Evolutionary conservation across 192 early-diverging fungal species (phyloP).

Genomic region (Rhizophagus sp.): DNA sequence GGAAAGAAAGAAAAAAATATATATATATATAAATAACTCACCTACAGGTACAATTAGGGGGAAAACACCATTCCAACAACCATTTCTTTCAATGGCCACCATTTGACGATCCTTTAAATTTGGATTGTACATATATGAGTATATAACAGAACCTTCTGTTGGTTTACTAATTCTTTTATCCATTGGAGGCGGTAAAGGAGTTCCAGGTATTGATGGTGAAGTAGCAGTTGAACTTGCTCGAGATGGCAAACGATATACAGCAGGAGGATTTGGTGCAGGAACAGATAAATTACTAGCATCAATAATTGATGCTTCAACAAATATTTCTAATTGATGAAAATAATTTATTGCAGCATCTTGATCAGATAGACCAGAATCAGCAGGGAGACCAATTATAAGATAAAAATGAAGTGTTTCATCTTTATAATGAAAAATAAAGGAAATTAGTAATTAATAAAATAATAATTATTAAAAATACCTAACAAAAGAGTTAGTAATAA

Average conservation of each 20-base stretch:
- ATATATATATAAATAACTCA: constrained; percentile 34
- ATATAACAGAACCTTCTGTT: constrained; percentile 45
- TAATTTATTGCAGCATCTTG: constrained; percentile 36
- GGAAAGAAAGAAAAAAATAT: not conserved
- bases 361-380: constrained; percentile 39
- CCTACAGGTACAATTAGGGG: constrained; percentile 58
- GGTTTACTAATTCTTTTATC: constrained; percentile 35
- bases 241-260: constrained; percentile 29
- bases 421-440: not conserved
- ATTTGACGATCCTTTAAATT: constrained; percentile 42
- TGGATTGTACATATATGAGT: constrained; percentile 49
- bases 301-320: constrained; percentile 55
- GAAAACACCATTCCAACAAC: constrained; percentile 47
- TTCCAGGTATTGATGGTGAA: constrained; percentile 37
- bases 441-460: not conserved
- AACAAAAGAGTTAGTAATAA: not conserved
- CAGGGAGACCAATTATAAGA: constrained; percentile 24
- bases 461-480: not conserved
- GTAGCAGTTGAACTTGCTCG: constrained; percentile 26
- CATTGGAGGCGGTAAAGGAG: constrained; percentile 25
- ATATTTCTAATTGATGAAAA: constrained; percentile 54
- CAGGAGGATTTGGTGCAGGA: not conserved
- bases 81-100: constrained; percentile 43
- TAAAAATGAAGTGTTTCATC: constrained; percentile 9
- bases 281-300: constrained; percentile 35